Conservation (phyloP, 768 basidiomycete species). For the Mrakia blollopis region DNA sequence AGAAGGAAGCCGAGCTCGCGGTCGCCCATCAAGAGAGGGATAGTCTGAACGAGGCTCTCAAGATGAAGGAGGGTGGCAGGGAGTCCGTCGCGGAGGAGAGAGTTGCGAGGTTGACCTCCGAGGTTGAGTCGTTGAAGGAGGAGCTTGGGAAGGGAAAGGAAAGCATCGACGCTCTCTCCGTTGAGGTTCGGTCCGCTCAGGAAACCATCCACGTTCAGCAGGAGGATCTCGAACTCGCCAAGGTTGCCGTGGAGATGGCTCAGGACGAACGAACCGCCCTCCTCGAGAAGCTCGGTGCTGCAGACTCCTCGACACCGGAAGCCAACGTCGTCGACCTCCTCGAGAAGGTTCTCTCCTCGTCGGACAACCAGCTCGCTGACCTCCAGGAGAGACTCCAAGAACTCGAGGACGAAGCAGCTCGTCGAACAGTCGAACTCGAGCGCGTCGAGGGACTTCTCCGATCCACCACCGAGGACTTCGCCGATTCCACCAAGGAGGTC, state of each 20-base stretch:
- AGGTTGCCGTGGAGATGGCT: slow-evolving; percentile 54
- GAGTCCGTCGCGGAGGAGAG: slow-evolving; percentile 3
- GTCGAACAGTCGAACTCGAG: slow-evolving; percentile 50
- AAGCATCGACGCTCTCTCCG: slow-evolving; percentile 48
- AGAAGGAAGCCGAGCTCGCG: slow-evolving; percentile 11
- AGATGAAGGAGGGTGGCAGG: slow-evolving; percentile 13
- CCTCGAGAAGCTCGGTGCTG: slow-evolving; percentile 29
- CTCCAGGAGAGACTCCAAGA: slow-evolving; percentile 59
- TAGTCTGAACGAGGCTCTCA: neutral
- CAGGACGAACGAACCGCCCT: slow-evolving; percentile 48
- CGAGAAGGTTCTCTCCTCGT: slow-evolving; percentile 31
- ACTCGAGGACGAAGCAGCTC: slow-evolving; percentile 54
- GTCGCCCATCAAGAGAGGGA: slow-evolving; percentile 17
- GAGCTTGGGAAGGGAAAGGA: slow-evolving; percentile 33
- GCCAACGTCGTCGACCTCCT: slow-evolving; percentile 24
- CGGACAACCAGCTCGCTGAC: slow-evolving; percentile 56
- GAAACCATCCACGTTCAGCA: slow-evolving; percentile 65
- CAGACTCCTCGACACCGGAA: neutral
- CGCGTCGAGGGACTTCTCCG: slow-evolving; percentile 14
- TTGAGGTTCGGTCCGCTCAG: slow-evolving; percentile 56
- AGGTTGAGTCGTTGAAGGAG: slow-evolving; percentile 46
- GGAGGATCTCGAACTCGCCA: slow-evolving; percentile 54
- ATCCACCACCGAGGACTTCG: slow-evolving; percentile 18
- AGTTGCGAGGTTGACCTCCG: neutral
- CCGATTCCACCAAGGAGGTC: neutral